Base-by-base conservation (phyloP, 164 flowering plant genomes). In the Malania oleifera region DNA sequence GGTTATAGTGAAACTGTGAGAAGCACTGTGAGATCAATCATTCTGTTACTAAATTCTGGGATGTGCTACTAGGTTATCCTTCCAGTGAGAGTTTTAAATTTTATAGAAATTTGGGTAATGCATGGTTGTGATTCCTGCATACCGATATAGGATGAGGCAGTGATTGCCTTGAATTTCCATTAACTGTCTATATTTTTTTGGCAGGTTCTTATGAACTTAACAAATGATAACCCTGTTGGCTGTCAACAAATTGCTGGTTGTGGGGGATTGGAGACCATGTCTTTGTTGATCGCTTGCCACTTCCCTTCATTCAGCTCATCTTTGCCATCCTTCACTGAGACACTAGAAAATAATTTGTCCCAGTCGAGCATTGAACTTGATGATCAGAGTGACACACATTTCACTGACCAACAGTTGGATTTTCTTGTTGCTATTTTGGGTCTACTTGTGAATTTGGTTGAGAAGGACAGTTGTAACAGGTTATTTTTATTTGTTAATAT, bases 341-440 rank as follows among this genome's bases (percentile, higher is more conserved):
- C 31, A 37, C 62, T 62, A 56, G 71, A 67, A 40, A 24, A 40
- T 55, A 57, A 50, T 44, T 46, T 62, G 37, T 46, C 73, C 39
- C 44, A 73, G 49, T 61, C 67, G 15, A 72, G 56, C 28, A 17
- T 41, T 56, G 73, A 69, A 41, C 35, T 65, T 61, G 70, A 60
- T 23, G 37, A 61, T 59, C 68, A 66, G 67, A 79, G 55, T 26
- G 78, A 70, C 23, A 69, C 49, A 51, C 85, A 73, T 74, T 80
- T 91, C 17, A 72, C 67, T 37, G 99, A 93, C 62, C 87, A 84
- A 51, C 95, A 93, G 73, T 58, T 86, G 38, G 99, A 93, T 62
- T 82, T 93, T 65, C 99, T 93, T 62, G 97, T 93, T 67, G 95
- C 97, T 60, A 88, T 93, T 59, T 62, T 93, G 73, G 99, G 99